phyloP scores from a whole-genome alignment of 2,329 filamentous ascomycete genomes.

The Nigrospora osmanthi region DNA sequence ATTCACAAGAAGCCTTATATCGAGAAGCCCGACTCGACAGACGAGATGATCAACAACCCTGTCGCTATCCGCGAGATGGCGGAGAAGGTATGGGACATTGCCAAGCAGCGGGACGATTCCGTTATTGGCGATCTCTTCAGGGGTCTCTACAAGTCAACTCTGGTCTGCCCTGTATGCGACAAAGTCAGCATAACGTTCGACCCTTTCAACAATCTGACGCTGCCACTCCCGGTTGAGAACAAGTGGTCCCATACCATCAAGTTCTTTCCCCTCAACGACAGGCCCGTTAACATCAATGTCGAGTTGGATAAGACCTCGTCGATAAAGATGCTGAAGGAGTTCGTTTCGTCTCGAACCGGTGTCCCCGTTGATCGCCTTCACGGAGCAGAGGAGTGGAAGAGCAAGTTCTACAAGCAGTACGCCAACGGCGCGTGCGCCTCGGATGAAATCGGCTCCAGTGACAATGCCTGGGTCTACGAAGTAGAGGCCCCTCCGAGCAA shows the following conservation, averaged over 20 bases:
- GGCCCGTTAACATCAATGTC: conserved; percentile 63
- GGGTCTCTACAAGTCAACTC: conserved; percentile 95
- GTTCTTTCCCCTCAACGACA: conserved; percentile 69
- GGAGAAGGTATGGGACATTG: conserved; percentile 83
- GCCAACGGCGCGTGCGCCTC: conserved; percentile 60
- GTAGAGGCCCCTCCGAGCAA: conserved; percentile 75
- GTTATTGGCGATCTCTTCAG: conserved; percentile 94
- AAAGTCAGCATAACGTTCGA: conserved; percentile 99
- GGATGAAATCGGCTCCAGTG: conserved; percentile 62
- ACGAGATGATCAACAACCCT: conserved; percentile 84
- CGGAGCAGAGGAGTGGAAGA: conserved; percentile 72
- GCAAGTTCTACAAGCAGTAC: conserved; percentile 82
- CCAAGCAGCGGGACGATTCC: conserved; percentile 86
- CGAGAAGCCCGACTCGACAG: conserved; percentile 94
- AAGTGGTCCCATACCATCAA: conserved; percentile 69
- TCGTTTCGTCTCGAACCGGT: conserved; percentile 59
- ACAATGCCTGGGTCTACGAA: conserved; percentile 66
- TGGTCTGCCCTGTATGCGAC: conserved; percentile 82
- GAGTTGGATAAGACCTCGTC: conserved; percentile 73
- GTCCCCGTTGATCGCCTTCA: conserved; percentile 62
- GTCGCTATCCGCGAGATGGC: conserved; percentile 78
- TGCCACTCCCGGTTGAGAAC: conserved; percentile 82
- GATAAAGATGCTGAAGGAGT: conserved; percentile 61
- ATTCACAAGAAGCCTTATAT: conserved; percentile 95
- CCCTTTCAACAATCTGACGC: conserved; percentile 88